phyloP scores from a whole-genome alignment of 805 yeast genomes.

The Wickerhamiella kazuoi region DNA sequence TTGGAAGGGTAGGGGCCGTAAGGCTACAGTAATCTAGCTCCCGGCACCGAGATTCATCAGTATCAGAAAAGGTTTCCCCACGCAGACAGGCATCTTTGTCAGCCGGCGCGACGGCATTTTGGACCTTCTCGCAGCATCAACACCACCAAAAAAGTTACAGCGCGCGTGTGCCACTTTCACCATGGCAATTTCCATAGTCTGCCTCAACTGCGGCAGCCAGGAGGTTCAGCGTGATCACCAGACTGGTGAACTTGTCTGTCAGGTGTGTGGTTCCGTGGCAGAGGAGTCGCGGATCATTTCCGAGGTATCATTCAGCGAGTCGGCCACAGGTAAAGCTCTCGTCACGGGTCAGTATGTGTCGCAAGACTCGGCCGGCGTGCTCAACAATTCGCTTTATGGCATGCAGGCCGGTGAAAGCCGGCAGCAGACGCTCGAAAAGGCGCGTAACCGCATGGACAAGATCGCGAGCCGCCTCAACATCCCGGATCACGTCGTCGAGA shows the following conservation, averaged over 20 bases:
- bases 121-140: too few species aligned
- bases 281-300: slow-evolving; percentile 91
- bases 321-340: slow-evolving; percentile 83
- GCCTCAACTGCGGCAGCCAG: slow-evolving; percentile 11
- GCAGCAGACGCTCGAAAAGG: slow-evolving; percentile 76
- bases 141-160: too few species aligned
- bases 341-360: slow-evolving; percentile 91
- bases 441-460: slow-evolving; percentile 56
- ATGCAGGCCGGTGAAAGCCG: slow-evolving; percentile 43
- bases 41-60: too few species aligned
- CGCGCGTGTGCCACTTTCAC: too few species aligned
- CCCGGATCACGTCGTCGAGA: slow-evolving; percentile 69
- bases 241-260: slow-evolving; percentile 51
- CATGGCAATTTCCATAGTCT: slow-evolving; percentile 3
- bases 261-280: slow-evolving; percentile 65
- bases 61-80: too few species aligned
- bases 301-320: slow-evolving; percentile 87
- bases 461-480: slow-evolving; percentile 65
- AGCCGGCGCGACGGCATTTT: too few species aligned
- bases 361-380: slow-evolving; percentile 59
- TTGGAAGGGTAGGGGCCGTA: too few species aligned
- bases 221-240: slow-evolving; percentile 10
- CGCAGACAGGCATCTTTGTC: too few species aligned
- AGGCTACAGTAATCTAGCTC: too few species aligned
- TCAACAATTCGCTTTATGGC: slow-evolving; percentile 41